Evolutionary conservation across 2,329 filamentous ascomycete species (phyloP).

Genomic region (Epichloe bromicola): DNA sequence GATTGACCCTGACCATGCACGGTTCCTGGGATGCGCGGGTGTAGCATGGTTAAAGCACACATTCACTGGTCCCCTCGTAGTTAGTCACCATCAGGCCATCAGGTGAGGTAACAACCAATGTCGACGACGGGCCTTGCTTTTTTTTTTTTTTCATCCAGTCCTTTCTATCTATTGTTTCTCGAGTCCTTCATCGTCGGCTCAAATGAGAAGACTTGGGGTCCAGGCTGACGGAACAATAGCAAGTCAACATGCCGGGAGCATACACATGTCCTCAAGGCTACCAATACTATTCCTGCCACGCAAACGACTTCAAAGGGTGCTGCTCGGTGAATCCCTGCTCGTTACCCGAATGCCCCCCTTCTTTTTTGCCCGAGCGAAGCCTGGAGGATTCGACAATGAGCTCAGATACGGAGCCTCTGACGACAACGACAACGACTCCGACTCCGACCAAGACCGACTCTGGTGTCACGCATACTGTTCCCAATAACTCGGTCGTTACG

Average conservation of each 20-base stretch:
- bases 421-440: background rate
- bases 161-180: too few species aligned
- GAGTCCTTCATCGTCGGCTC: background rate
- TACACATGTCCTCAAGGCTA: conserved; percentile 16
- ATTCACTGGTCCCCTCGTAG: background rate
- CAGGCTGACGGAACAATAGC: background rate
- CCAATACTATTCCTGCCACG: conserved; percentile 25
- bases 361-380: conserved; percentile 16
- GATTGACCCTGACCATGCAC: too few species aligned
- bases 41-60: background rate
- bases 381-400: background rate
- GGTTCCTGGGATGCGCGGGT: background rate
- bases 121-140: too few species aligned
- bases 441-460: conserved; percentile 20
- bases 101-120: background rate
- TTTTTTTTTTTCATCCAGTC: too few species aligned
- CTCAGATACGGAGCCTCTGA: background rate
- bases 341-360: conserved; percentile 3
- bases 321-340: conserved; percentile 32
- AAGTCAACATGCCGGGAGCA: background rate
- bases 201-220: background rate
- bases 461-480: conserved; percentile 23
- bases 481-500: conserved; percentile 21
- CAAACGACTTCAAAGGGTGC: conserved; percentile 29
- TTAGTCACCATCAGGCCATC: background rate